Percentiles rank a stretch among this genome's conserved stretches.
These are phyloP conservation scores for Phytophthora fragariae DNA, from an alignment of 352 stramenopile species.

Conservation along the genomic window DNA sequence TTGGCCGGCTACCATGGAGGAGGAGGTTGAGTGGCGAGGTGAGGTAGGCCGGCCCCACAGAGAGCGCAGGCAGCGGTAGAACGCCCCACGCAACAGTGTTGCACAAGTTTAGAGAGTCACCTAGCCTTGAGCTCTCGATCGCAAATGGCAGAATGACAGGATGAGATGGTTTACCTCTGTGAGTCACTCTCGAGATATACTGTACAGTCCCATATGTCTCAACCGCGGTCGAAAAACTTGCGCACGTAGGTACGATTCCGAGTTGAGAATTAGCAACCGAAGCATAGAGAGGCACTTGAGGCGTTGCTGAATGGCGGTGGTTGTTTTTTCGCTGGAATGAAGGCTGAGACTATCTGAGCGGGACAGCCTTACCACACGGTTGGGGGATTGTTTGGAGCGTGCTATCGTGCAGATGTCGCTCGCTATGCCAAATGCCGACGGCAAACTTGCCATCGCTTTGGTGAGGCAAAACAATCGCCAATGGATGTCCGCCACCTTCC, in stretches of 20 bases:
- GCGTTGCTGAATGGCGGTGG: conserved; percentile 14
- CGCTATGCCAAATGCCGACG: neutral
- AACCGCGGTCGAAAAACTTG: conserved; percentile 18
- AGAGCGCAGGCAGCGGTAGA: conserved; percentile 29
- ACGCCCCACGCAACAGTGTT: conserved; percentile 24
- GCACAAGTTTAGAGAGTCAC: conserved; percentile 2
- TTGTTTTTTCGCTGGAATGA: conserved; percentile 13
- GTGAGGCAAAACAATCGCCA: neutral
- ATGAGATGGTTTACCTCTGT: neutral
- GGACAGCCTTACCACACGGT: conserved; percentile 15
- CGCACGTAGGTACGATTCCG: conserved; percentile 27
- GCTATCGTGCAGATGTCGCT: conserved; percentile 9
- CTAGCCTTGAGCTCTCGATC: conserved; percentile 12
- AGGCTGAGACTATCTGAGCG: neutral
- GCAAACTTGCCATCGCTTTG: neutral
- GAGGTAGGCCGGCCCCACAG: conserved; percentile 4
- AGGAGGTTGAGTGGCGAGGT: conserved; percentile 6
- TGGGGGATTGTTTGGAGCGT: conserved; percentile 23
- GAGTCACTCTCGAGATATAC: neutral
- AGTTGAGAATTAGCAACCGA: conserved; percentile 20
- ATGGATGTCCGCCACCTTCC: conserved; percentile 1
- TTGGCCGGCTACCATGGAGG: conserved; percentile 36
- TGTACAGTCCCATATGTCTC: conserved; percentile 1
- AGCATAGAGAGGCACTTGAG: conserved; percentile 12
- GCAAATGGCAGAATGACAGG: conserved; percentile 36